phyloP scores from a whole-genome alignment of 2,329 filamentous ascomycete species.

The Xylaria sp. region DNA sequence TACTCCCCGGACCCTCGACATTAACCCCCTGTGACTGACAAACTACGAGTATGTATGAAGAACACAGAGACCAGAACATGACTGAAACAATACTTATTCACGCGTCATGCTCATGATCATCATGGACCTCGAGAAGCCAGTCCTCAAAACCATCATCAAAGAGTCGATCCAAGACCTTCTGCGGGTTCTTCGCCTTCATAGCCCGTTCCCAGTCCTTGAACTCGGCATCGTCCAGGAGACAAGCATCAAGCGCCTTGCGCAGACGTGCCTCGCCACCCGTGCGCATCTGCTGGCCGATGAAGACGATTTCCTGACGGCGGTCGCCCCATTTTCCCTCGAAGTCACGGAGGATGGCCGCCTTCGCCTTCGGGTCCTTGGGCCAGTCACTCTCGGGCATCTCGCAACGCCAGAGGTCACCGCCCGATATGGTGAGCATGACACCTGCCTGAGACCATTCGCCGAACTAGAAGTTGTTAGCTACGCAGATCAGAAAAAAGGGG shows the following conservation, averaged over 20 bases:
- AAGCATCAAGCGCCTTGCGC: slow-evolving; percentile 51
- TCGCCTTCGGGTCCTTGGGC: slow-evolving; percentile 43
- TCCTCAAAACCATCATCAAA: slow-evolving; percentile 33
- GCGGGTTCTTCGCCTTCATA: slow-evolving; percentile 24
- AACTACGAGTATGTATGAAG: too few species aligned
- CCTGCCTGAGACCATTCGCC: slow-evolving; percentile 62
- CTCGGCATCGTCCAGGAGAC: slow-evolving; percentile 57
- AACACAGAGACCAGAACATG: too few species aligned
- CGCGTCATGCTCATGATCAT: slow-evolving; percentile 19
- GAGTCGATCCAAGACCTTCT: slow-evolving; percentile 23
- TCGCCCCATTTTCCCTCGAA: slow-evolving; percentile 61
- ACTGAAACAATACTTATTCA: neutral
- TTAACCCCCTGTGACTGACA: too few species aligned
- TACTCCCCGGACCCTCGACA: too few species aligned
- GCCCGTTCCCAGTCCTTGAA: slow-evolving; percentile 36
- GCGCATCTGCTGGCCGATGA: slow-evolving; percentile 64
- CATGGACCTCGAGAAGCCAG: slow-evolving; percentile 30
- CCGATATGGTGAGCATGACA: slow-evolving; percentile 56
- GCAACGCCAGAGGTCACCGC: slow-evolving; percentile 55
- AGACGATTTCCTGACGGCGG: slow-evolving; percentile 65
- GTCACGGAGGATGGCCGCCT: slow-evolving; percentile 45
- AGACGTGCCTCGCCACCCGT: slow-evolving; percentile 38
- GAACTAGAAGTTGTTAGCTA: slow-evolving; percentile 29
- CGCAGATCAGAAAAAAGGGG: neutral
- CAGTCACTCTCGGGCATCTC: slow-evolving; percentile 50